Percentiles rank a stretch among this genome's conserved stretches.
phyloP scores from a whole-genome alignment of 1,284 basidiomycete species.

The Coniferiporia sulphurascens region DNA sequence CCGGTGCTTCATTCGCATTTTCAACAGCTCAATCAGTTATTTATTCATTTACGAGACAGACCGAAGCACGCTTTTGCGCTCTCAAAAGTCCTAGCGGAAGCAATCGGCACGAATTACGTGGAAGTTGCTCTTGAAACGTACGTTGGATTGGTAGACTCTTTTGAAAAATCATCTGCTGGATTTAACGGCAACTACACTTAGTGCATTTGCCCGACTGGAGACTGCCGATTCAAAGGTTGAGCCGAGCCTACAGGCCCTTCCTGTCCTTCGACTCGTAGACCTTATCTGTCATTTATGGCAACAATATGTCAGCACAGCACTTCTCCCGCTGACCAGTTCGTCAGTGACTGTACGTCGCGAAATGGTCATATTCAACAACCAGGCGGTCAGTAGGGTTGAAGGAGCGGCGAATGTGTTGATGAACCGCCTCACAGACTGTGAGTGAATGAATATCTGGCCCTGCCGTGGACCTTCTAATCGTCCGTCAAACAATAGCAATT shows the following conservation, averaged over 20 bases:
- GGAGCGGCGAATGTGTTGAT: constrained; percentile 80
- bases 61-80: constrained; percentile 88
- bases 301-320: constrained; percentile 88
- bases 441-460: constrained; percentile 24
- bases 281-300: constrained; percentile 96
- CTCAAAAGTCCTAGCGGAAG: constrained; percentile 85
- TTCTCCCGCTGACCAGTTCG: constrained; percentile 83
- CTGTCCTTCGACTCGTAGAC: constrained; percentile 74
- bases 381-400: constrained; percentile 85
- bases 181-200: constrained; percentile 29
- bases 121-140: constrained; percentile 92
- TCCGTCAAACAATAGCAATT: constrained; percentile 43
- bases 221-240: constrained; percentile 72
- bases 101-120: constrained; percentile 81
- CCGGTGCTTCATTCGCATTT: background rate
- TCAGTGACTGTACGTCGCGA: constrained; percentile 89
- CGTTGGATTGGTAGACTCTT: constrained; percentile 25
- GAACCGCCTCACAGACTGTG: constrained; percentile 83
- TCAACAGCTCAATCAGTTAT: constrained; percentile 1
- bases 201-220: constrained; percentile 71
- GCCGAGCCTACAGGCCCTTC: constrained; percentile 71
- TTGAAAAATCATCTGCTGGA: constrained; percentile 1
- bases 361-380: constrained; percentile 92
- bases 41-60: constrained; percentile 36
- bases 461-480: constrained; percentile 1